Evolutionary conservation across 1,284 basidiomycete species (phyloP).

Genomic region (Meripilus lineatus): DNA sequence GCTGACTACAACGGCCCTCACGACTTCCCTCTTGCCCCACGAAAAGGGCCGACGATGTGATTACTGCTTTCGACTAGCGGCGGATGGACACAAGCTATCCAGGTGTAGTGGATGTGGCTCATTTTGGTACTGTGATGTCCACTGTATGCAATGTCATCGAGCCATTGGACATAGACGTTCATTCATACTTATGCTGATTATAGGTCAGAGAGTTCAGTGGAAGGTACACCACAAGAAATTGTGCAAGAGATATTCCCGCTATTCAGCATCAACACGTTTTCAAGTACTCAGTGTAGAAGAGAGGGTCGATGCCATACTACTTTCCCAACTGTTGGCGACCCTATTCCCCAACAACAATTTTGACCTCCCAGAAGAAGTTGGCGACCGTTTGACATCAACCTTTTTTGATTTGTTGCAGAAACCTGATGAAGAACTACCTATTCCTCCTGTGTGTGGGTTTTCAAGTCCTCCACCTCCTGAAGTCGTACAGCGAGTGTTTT

Average conservation of each 20-base stretch:
- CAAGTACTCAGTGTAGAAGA: slow-evolving; percentile 46
- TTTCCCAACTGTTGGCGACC: slow-evolving; percentile 56
- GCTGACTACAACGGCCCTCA: slow-evolving; percentile 38
- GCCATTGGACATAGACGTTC: neutral
- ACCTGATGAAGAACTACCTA: slow-evolving; percentile 20
- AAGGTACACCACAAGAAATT: slow-evolving; percentile 54
- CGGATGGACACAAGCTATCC: slow-evolving; percentile 27
- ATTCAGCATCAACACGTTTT: slow-evolving; percentile 40
- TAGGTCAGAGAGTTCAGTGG: slow-evolving; percentile 70
- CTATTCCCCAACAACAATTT: slow-evolving; percentile 18
- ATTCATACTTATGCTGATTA: neutral
- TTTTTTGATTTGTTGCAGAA: slow-evolving; percentile 52
- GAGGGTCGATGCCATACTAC: slow-evolving; percentile 54
- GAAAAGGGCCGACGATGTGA: slow-evolving; percentile 66
- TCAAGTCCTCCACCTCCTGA: slow-evolving; percentile 19
- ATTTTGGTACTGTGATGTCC: slow-evolving; percentile 65
- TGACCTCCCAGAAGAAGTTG: neutral
- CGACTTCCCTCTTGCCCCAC: slow-evolving; percentile 43
- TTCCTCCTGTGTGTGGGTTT: slow-evolving; percentile 18
- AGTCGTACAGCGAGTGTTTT: slow-evolving; percentile 33
- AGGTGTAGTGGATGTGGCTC: slow-evolving; percentile 60
- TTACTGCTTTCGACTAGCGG: slow-evolving; percentile 39
- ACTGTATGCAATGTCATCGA: slow-evolving; percentile 57
- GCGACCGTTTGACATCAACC: slow-evolving; percentile 22
- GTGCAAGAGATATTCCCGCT: slow-evolving; percentile 52